Percentiles rank a stretch among this genome's conserved stretches.
Conservation (phyloP, 306 rosid species). For the Lathyrus sativus region DNA sequence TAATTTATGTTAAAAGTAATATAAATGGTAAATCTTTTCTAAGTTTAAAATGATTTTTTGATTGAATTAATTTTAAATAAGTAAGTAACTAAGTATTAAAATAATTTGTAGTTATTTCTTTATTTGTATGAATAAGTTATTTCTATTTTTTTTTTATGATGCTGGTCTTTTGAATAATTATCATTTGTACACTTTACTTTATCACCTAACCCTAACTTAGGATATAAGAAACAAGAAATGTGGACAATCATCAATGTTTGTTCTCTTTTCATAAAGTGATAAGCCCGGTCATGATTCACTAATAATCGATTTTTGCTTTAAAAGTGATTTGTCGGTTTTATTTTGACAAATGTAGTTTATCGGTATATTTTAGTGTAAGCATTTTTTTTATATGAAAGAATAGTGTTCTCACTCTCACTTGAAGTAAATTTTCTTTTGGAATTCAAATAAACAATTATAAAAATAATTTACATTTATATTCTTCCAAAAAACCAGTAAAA, state of each 20-base stretch:
- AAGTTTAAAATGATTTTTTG: background rate
- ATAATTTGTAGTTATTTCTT: background rate
- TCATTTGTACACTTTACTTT: background rate
- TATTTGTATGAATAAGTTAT: background rate
- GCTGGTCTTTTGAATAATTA: background rate
- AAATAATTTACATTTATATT: too few species aligned
- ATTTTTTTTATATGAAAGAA: too few species aligned
- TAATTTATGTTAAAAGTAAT: background rate
- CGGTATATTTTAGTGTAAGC: background rate
- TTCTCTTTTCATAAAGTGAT: background rate
- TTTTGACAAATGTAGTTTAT: background rate
- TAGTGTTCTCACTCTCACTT: too few species aligned
- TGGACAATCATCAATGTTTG: slow-evolving; percentile 13
- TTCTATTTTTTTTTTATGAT: background rate
- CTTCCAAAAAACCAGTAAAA: too few species aligned
- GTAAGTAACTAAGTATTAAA: background rate
- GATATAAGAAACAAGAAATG: slow-evolving; percentile 8
- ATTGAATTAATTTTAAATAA: too few species aligned
- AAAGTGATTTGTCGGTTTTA: background rate
- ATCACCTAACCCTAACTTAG: slow-evolving; percentile 1
- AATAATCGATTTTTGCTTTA: background rate
- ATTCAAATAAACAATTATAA: too few species aligned
- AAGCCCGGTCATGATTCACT: background rate
- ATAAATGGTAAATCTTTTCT: background rate
- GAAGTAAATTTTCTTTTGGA: too few species aligned